phyloP scores from a whole-genome alignment of 177 flowering plant genomes.

The Vitis hybrid region DNA sequence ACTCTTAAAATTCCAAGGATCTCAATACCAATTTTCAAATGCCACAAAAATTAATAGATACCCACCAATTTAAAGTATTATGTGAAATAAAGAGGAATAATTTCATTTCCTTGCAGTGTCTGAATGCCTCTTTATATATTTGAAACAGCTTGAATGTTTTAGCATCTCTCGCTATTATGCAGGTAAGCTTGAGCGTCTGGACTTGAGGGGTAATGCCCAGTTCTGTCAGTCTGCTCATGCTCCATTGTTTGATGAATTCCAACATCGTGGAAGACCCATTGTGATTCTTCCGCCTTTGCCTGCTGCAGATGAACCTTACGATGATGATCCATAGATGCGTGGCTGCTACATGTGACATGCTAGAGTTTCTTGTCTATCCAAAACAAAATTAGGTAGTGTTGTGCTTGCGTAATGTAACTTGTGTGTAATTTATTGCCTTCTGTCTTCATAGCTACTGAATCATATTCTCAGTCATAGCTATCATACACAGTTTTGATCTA shows the following conservation, averaged over 20 bases:
- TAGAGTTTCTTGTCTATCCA: not conserved
- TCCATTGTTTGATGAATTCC: conserved; percentile 39
- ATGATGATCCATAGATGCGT: conserved; percentile 56
- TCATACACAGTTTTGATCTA: too few species aligned
- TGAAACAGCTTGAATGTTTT: not conserved
- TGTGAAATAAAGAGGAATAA: not conserved
- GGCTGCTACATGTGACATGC: conserved; percentile 2
- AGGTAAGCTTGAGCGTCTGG: conserved; percentile 61
- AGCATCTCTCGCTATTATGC: conserved; percentile 1
- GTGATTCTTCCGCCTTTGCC: conserved; percentile 34
- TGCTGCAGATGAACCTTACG: conserved; percentile 35
- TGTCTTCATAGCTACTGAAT: too few species aligned
- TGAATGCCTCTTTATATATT: not conserved
- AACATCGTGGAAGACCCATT: conserved; percentile 39
- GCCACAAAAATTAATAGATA: too few species aligned
- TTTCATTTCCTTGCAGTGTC: not conserved
- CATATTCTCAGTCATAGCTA: too few species aligned
- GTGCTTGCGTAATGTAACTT: not conserved
- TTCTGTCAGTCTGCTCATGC: conserved; percentile 24
- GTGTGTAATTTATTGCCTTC: not conserved
- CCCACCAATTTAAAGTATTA: not conserved
- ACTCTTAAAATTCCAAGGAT: too few species aligned
- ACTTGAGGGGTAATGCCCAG: conserved; percentile 53
- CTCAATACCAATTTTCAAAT: not conserved
- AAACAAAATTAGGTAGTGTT: not conserved